Evolutionary conservation across 1,284 basidiomycete species (phyloP).

Genomic region (Irpex sp.): DNA sequence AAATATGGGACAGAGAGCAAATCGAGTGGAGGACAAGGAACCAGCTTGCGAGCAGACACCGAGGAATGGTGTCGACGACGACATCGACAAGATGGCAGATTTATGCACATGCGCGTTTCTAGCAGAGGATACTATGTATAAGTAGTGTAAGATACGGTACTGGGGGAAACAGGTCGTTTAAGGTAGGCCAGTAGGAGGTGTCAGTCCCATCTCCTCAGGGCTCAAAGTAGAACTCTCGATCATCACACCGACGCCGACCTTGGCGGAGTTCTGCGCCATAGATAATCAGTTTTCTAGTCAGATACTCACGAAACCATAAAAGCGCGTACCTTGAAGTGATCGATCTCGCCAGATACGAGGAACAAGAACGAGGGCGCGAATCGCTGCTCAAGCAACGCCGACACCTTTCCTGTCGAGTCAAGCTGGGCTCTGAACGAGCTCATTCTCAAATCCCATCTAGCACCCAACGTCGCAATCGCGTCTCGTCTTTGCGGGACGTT

Average conservation of each 20-base stretch:
- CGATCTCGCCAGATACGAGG: constrained; percentile 94
- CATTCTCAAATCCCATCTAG: constrained; percentile 95
- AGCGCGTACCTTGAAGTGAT: constrained; percentile 86
- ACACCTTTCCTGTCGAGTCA: constrained; percentile 92
- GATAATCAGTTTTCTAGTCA: not conserved
- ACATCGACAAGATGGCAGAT: not conserved
- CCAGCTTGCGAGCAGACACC: not conserved
- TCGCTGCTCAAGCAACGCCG: constrained; percentile 92
- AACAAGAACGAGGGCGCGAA: constrained; percentile 96
- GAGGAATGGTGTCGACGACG: not conserved
- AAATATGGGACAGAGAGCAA: not conserved
- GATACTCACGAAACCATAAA: not conserved
- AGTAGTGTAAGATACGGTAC: not conserved
- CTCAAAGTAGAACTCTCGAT: constrained; percentile 82
- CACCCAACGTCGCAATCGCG: constrained; percentile 89
- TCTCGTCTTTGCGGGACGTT: constrained; percentile 80
- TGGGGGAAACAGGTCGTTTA: not conserved
- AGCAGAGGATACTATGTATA: not conserved
- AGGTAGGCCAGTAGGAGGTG: constrained; percentile 9
- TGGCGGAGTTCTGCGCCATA: constrained; percentile 72
- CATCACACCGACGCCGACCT: constrained; percentile 96
- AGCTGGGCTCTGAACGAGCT: constrained; percentile 91
- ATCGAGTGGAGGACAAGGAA: not conserved
- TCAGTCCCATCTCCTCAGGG: constrained; percentile 76
- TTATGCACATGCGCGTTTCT: not conserved